Conservation (phyloP, 2,329 filamentous ascomycete genomes). For the Calycina herbarum region DNA sequence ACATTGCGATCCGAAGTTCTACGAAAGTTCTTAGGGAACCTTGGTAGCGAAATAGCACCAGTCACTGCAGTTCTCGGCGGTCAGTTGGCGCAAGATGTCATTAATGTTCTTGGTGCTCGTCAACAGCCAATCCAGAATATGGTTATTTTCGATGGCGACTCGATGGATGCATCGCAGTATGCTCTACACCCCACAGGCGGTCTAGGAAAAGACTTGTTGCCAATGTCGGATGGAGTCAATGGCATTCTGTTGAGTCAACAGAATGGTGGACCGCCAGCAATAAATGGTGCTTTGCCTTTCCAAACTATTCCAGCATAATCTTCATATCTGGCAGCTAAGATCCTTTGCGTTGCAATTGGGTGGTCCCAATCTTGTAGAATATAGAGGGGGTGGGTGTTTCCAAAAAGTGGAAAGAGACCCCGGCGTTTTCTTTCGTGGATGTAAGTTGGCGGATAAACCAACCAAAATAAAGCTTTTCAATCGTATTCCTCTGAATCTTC, state of each 20-base stretch:
- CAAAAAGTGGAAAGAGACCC: constrained; percentile 3
- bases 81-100: constrained; percentile 90
- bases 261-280: constrained; percentile 5
- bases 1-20: constrained; percentile 72
- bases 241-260: constrained; percentile 15
- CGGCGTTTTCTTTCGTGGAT: constrained; percentile 1
- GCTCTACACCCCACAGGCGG: constrained; percentile 67
- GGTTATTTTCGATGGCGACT: constrained; percentile 84
- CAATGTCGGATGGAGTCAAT: constrained; percentile 29
- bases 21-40: constrained; percentile 81
- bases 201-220: constrained; percentile 52
- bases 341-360: constrained; percentile 5
- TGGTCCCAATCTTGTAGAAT: constrained; percentile 3
- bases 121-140: constrained; percentile 97
- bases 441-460: constrained; percentile 5
- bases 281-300: constrained; percentile 25
- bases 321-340: background rate
- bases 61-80: constrained; percentile 88
- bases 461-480: constrained; percentile 11
- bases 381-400: background rate
- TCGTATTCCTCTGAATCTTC: constrained; percentile 37
- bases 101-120: constrained; percentile 87
- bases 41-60: constrained; percentile 80
- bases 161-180: constrained; percentile 76
- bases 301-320: constrained; percentile 22